Evolutionary conservation across 202 grass and related monocot species (phyloP).

Genomic region (Zoysia matrella): DNA sequence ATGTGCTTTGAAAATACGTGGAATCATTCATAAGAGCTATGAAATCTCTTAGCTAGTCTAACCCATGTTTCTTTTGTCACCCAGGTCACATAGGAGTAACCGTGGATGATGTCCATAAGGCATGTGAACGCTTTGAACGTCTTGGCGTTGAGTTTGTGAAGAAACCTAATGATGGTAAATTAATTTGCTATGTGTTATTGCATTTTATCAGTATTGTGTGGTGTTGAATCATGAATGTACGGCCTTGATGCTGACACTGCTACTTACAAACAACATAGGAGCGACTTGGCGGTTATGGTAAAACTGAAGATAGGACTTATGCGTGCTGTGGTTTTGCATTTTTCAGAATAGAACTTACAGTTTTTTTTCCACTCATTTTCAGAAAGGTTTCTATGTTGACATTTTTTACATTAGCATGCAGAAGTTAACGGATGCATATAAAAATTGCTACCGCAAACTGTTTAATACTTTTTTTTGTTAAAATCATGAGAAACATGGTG

Average conservation of each 20-base stretch:
- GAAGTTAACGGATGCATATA: background rate
- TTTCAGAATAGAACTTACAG: background rate
- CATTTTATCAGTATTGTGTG: conserved; percentile 6
- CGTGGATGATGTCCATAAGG: conserved; percentile 90
- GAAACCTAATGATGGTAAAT: conserved; percentile 85
- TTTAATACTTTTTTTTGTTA: background rate
- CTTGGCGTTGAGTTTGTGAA: conserved; percentile 91
- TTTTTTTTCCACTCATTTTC: background rate
- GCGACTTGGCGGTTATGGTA: background rate
- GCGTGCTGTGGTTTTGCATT: background rate
- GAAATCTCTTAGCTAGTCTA: conserved; percentile 15
- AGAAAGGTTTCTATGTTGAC: background rate
- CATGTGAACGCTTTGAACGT: conserved; percentile 77
- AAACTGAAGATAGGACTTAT: background rate
- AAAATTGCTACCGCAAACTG: background rate
- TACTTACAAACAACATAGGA: background rate
- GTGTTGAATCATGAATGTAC: conserved; percentile 11
- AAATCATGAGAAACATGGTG: background rate
- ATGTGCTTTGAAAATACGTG: conserved; percentile 31
- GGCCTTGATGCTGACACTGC: background rate
- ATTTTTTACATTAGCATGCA: background rate
- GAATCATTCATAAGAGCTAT: conserved; percentile 8
- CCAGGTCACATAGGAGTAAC: conserved; percentile 94
- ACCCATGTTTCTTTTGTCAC: conserved; percentile 31
- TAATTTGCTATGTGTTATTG: conserved; percentile 11